Base-by-base conservation (phyloP, 495 filamentous ascomycete species). In the Diplogelasinospora grovesii region DNA sequence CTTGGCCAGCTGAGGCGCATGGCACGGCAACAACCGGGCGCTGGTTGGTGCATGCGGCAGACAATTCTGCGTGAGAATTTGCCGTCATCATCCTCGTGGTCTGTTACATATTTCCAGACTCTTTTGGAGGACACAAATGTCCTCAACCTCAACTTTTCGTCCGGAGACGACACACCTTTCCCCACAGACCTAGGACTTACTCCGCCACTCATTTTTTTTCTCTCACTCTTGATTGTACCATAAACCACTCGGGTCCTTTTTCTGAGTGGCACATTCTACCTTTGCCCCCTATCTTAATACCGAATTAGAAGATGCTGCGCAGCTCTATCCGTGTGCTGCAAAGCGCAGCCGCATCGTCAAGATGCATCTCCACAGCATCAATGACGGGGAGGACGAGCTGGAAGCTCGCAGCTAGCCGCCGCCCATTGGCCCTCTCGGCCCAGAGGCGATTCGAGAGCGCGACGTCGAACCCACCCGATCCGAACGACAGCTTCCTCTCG, bases 401-500 rank as follows among this genome's bases (percentile, higher is more conserved):
- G 23, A 53, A 45, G 43, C 47, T 61, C 39, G 44, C 53, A 27
- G 51, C 70, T 39, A 54, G 50, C 46, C 71, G 72, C 41, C 65
- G 75, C 16, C 68, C 74, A 18, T 61, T 77, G 25, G 71, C 74
- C 44, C 44, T 74, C 42, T 50, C 71, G 28, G 43, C 66, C 30
- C 28, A 70, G 56, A 66, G 53, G 49, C 59, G 71, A 43, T 62
- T 66, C 64, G 68, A 69, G 47, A 66, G 71, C 43, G 59, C 62
- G 26, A 39, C 56, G 43, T 36, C 57, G 49, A 54, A 47, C 50
- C 52, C 72, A 22, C 60, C 73, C 78, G 84, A 93, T 56, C 77
- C 93, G 38, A 90, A 82, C 55, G 92, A 98, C 70, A 92, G 81
- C 65, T 98, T 96, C 74, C 76, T 97, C 36, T 81, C 84, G 44